Percentiles rank a stretch among this genome's conserved stretches.
Conservation (phyloP, 2,329 filamentous ascomycete species). For the Xylariaceae sp. region DNA sequence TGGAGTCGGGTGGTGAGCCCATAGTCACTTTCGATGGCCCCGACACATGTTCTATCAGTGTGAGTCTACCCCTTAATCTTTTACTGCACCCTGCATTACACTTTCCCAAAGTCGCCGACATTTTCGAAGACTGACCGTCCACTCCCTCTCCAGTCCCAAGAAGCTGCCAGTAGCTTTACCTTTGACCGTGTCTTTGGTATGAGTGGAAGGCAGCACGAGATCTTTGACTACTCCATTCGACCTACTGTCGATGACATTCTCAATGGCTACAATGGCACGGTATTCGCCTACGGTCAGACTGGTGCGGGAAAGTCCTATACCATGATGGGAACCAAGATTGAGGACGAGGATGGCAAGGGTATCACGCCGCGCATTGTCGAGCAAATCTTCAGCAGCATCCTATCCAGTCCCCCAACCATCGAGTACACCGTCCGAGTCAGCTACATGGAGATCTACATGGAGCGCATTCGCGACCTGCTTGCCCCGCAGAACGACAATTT, state of each 20-base stretch:
- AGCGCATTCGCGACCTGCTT: slow-evolving; percentile 90
- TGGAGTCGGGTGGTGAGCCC: slow-evolving; percentile 83
- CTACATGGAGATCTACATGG: slow-evolving; percentile 99
- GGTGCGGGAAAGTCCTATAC: slow-evolving; percentile 98
- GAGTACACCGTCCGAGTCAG: slow-evolving; percentile 98
- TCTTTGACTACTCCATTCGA: slow-evolving; percentile 97
- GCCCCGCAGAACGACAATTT: slow-evolving; percentile 93
- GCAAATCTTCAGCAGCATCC: slow-evolving; percentile 94
- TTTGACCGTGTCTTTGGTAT: slow-evolving; percentile 98
- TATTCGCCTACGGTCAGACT: slow-evolving; percentile 98
- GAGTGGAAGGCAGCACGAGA: slow-evolving; percentile 82
- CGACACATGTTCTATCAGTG: slow-evolving; percentile 82
- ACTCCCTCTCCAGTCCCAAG: slow-evolving; percentile 61
- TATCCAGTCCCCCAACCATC: slow-evolving; percentile 86
- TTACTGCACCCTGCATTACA: not conserved
- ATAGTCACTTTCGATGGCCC: slow-evolving; percentile 86
- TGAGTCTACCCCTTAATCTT: slow-evolving; percentile 44
- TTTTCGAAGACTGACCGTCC: slow-evolving; percentile 23
- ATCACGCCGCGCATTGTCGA: slow-evolving; percentile 96
- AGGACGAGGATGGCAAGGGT: slow-evolving; percentile 81
- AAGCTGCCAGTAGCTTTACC: slow-evolving; percentile 82
- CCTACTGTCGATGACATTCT: slow-evolving; percentile 96
- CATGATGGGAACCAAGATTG: slow-evolving; percentile 97
- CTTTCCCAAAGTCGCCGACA: not conserved
- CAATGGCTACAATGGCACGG: slow-evolving; percentile 98